These are phyloP conservation scores for Chamaenerion angustifolium DNA, from an alignment of 345 rosid genomes.

Conservation along the genomic window DNA sequence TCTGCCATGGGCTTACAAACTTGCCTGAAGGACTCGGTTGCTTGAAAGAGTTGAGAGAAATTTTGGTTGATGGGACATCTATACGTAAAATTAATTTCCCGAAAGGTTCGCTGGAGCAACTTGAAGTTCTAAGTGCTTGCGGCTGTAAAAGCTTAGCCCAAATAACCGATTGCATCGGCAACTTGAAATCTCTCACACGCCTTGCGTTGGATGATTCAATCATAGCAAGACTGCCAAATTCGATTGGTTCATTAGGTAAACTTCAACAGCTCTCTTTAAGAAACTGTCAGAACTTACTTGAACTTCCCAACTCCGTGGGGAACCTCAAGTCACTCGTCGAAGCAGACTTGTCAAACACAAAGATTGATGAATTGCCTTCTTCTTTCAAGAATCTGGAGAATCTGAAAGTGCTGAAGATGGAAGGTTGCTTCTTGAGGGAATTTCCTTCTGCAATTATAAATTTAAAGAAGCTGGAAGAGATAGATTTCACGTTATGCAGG, in stretches of 20 bases:
- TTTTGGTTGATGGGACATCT: slow-evolving; percentile 11
- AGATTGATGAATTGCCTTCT: slow-evolving; percentile 1
- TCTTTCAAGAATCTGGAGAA: not conserved
- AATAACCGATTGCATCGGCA: slow-evolving; percentile 7
- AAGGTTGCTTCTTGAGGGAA: not conserved
- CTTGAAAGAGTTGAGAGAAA: slow-evolving; percentile 9
- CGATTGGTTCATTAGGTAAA: slow-evolving; percentile 4
- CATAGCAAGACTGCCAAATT: slow-evolving; percentile 3
- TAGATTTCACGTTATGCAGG: not conserved
- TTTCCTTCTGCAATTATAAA: slow-evolving; percentile 3
- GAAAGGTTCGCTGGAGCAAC: not conserved
- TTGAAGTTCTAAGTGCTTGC: slow-evolving; percentile 9
- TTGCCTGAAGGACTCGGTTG: slow-evolving; percentile 7
- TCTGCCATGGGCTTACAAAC: not conserved
- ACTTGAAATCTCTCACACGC: slow-evolving; percentile 8
- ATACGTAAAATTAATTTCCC: not conserved
- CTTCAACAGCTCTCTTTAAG: slow-evolving; percentile 7
- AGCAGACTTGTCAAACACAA: slow-evolving; percentile 1
- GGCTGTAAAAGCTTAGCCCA: slow-evolving; percentile 3
- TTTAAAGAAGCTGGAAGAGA: not conserved
- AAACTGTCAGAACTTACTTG: slow-evolving; percentile 8
- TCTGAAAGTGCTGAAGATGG: slow-evolving; percentile 7
- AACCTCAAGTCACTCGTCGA: slow-evolving; percentile 5
- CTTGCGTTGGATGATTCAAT: slow-evolving; percentile 8
- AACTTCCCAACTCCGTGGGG: slow-evolving; percentile 13